Base-by-base conservation (phyloP, 2,329 filamentous ascomycete species). In the Macrophomina tecta region DNA sequence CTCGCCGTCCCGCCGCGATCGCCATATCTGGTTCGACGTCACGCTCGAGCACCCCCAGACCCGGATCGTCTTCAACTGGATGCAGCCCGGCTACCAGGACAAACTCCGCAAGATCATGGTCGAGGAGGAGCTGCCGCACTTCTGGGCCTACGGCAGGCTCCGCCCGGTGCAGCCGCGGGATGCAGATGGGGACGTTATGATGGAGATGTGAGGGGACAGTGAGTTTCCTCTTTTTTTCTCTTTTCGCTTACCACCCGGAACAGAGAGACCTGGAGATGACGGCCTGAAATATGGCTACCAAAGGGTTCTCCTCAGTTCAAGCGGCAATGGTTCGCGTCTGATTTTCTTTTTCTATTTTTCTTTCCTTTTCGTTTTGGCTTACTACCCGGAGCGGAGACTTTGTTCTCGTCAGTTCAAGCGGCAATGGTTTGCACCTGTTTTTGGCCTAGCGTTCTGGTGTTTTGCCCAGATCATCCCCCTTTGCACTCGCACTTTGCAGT, bases 181-280 rank as follows among this genome's bases (percentile, higher is more conserved):
- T 32, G 30, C 6, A 8, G 58, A 62, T 11, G 58, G 58, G 5
- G 58, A 62, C 32, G 58, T 62, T 5, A 45, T 49, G 30, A 62
- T 62, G 58, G 42, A 38, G 36, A 7, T 23, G 30, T 60, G n/a
- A 60, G 53, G 16, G 40, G n/a, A 2, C 16, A 11, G 12, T 46
- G 23, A 23, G 23, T 16, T 46, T 14, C 45, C n/a, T 14, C 16
- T 46, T 6, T 2, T 46, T 18, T 51, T 18, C 48, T 23, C n/a
- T 51, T 51, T 23, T 23, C 23, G 23, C 23, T 23, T 18, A 49
- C 46, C 5, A 55, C 38, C 30, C 32, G n/a, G 12, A 7, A 28
- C 9, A 9, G 4, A 9, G 4, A 23, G 16, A 23, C 55, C n/a
- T 12, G 30, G 55, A 45, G 55, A 58, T 58, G 53, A 58, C 53